A percentile compares a stretch with the other conserved stretches of the same genome.
Evolutionary conservation across 352 stramenopile species (phyloP).

Genomic region (Pythium apleroticum): DNA sequence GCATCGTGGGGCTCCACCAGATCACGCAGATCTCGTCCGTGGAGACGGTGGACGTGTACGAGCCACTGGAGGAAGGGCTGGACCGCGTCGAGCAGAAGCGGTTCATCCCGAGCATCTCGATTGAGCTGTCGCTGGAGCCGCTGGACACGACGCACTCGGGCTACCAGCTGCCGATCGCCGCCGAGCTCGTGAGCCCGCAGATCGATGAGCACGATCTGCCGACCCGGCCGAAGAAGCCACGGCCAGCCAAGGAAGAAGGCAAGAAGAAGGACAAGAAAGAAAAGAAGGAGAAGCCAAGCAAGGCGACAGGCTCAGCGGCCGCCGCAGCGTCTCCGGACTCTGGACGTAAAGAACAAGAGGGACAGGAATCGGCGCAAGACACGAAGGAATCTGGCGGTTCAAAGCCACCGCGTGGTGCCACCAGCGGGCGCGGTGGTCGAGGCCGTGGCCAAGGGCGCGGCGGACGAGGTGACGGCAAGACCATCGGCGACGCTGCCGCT

Average conservation of each 20-base stretch:
- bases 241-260: constrained; percentile 11
- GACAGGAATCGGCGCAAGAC: constrained; percentile 28
- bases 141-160: constrained; percentile 57
- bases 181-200: constrained; percentile 44
- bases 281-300: constrained; percentile 5
- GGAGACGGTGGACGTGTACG: constrained; percentile 80
- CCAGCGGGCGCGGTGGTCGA: constrained; percentile 22
- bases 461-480: constrained; percentile 13
- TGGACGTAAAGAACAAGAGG: constrained; percentile 25
- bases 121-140: constrained; percentile 67
- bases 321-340: neutral
- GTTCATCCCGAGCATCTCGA: constrained; percentile 73
- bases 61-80: constrained; percentile 83
- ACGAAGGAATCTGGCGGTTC: constrained; percentile 20
- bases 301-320: neutral
- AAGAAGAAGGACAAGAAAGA: constrained; percentile 29
- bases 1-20: constrained; percentile 68
- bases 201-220: constrained; percentile 33
- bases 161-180: constrained; percentile 74
- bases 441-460: constrained; percentile 18
- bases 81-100: constrained; percentile 75
- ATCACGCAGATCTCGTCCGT: constrained; percentile 79
- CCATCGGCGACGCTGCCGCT: neutral
- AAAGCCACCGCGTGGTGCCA: constrained; percentile 3
- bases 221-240: constrained; percentile 25